A percentile compares a stretch with the other conserved stretches of the same genome.
These are phyloP conservation scores for Calycina marina DNA, from an alignment of 2,329 filamentous ascomycete genomes.

Conservation along the genomic window DNA sequence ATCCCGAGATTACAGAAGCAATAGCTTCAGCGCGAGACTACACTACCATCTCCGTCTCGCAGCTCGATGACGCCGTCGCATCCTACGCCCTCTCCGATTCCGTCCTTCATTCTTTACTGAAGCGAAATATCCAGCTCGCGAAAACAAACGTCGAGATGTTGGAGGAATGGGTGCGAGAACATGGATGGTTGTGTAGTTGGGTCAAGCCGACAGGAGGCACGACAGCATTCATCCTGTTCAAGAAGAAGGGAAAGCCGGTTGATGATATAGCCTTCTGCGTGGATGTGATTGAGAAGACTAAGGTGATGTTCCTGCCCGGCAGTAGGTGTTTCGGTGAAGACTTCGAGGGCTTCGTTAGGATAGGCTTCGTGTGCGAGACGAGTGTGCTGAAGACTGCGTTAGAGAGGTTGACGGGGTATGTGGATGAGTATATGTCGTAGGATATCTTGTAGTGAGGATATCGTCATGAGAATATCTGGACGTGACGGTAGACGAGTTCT, in stretches of 20 bases:
- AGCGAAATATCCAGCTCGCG: slow-evolving; percentile 50
- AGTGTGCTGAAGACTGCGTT: slow-evolving; percentile 53
- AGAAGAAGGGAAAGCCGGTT: slow-evolving; percentile 40
- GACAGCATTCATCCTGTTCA: slow-evolving; percentile 63
- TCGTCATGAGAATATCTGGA: not conserved
- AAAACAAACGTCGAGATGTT: slow-evolving; percentile 51
- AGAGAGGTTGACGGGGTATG: slow-evolving; percentile 23
- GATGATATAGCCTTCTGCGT: slow-evolving; percentile 61
- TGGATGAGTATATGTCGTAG: slow-evolving; percentile 12
- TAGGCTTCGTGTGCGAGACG: slow-evolving; percentile 64
- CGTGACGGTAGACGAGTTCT: no score
- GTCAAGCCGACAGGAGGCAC: slow-evolving; percentile 65
- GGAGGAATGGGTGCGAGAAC: slow-evolving; percentile 50
- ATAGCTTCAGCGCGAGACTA: slow-evolving; percentile 59
- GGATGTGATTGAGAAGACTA: slow-evolving; percentile 50
- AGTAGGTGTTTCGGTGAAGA: slow-evolving; percentile 59
- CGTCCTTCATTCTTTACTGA: slow-evolving; percentile 48
- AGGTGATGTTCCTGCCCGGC: slow-evolving; percentile 63
- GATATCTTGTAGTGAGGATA: not conserved
- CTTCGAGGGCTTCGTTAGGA: slow-evolving; percentile 60
- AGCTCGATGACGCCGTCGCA: slow-evolving; percentile 66
- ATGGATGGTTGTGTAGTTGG: slow-evolving; percentile 53
- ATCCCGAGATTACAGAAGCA: slow-evolving; percentile 43
- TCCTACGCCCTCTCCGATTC: slow-evolving; percentile 53
- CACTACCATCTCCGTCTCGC: slow-evolving; percentile 75